Evolutionary conservation across 495 filamentous ascomycete genomes (phyloP).

Genomic region (Podospora tetraspora): DNA sequence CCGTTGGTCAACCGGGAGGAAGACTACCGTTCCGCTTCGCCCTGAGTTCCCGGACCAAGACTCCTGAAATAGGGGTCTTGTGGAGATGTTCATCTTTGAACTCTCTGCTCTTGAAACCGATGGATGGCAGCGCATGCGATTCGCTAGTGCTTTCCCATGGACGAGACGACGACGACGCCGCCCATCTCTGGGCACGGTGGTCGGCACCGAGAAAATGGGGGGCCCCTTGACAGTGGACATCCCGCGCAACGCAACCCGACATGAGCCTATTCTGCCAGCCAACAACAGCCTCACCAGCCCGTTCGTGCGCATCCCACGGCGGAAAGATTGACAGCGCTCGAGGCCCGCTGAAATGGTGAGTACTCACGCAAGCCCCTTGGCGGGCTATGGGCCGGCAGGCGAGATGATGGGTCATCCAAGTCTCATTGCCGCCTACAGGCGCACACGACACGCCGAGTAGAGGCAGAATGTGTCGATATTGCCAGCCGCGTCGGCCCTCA

Average conservation of each 20-base stretch:
- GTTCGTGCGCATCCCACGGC: slow-evolving; percentile 20
- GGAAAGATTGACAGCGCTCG: slow-evolving; percentile 19
- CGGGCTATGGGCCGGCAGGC: slow-evolving; percentile 17
- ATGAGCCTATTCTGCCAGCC: slow-evolving; percentile 18
- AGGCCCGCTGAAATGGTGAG: slow-evolving; percentile 18
- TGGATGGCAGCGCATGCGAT: background rate
- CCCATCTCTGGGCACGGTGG: background rate
- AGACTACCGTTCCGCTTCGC: slow-evolving; percentile 3
- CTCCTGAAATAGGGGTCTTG: slow-evolving; percentile 9
- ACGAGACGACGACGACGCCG: slow-evolving; percentile 1
- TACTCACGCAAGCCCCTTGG: slow-evolving; percentile 15
- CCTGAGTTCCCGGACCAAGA: slow-evolving; percentile 4
- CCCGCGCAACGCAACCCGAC: slow-evolving; percentile 21
- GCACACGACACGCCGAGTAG: slow-evolving; percentile 10
- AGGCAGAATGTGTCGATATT: slow-evolving; percentile 27
- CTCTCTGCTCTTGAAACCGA: slow-evolving; percentile 2
- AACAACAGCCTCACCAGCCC: slow-evolving; percentile 25
- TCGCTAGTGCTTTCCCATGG: background rate
- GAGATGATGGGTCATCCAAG: slow-evolving; percentile 6
- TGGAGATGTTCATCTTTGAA: slow-evolving; percentile 8
- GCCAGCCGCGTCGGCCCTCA: slow-evolving; percentile 18
- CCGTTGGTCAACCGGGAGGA: slow-evolving; percentile 5
- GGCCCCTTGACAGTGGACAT: slow-evolving; percentile 16
- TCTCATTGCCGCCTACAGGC: slow-evolving; percentile 14
- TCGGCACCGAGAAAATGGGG: slow-evolving; percentile 10